Conservation (phyloP, 2,329 filamentous ascomycete species). For the Phaeosphaeriaceae sp. region DNA sequence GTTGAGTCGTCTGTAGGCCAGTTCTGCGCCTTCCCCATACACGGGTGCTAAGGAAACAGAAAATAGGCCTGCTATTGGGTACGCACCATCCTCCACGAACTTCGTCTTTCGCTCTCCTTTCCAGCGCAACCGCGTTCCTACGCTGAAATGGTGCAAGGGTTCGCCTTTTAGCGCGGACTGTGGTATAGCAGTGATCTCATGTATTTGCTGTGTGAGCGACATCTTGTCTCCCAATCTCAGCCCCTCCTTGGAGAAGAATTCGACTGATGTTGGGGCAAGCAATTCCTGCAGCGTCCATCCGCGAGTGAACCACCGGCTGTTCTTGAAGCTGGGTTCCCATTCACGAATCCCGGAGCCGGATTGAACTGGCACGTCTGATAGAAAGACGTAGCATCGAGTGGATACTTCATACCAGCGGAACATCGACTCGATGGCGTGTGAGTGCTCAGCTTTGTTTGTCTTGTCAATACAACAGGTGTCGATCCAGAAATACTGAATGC, state of each 20-base stretch:
- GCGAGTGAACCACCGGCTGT: neutral
- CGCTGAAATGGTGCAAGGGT: neutral
- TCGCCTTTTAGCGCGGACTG: neutral
- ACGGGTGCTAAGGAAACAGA: slow-evolving; percentile 2
- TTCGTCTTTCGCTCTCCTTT: neutral
- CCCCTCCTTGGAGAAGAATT: neutral
- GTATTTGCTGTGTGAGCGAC: neutral
- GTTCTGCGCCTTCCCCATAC: slow-evolving; percentile 11
- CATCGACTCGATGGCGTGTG: neutral
- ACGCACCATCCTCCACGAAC: slow-evolving; percentile 6
- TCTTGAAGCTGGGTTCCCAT: neutral
- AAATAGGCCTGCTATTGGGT: slow-evolving; percentile 14
- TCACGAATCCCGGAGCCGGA: neutral
- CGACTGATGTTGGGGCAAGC: neutral
- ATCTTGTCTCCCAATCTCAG: neutral
- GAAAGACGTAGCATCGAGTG: neutral
- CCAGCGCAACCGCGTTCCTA: neutral
- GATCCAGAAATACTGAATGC: neutral
- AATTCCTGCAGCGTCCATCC: neutral
- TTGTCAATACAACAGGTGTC: neutral
- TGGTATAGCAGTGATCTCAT: neutral
- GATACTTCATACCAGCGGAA: neutral
- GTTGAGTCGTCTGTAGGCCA: slow-evolving; percentile 17
- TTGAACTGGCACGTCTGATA: neutral
- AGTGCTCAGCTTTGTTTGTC: neutral